Conservation (phyloP, 257 asterid genomes). For the Petunia axillaris region DNA sequence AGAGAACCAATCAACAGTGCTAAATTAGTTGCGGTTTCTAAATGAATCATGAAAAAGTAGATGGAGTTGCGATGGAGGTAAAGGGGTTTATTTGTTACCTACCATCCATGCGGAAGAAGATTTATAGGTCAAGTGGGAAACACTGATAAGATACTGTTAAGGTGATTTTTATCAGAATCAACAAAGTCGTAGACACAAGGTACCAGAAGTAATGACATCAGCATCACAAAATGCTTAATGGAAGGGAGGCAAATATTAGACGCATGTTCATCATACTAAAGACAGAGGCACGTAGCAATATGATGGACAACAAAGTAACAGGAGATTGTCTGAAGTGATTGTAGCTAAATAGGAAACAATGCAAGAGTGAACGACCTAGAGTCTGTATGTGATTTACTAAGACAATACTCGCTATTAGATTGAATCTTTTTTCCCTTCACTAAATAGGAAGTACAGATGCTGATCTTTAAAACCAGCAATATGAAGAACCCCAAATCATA, state of each 20-base stretch:
- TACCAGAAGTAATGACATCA: background rate
- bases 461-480: constrained; percentile 4
- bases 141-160: background rate
- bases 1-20: background rate
- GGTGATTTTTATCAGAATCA: background rate
- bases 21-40: background rate
- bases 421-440: background rate
- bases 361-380: background rate
- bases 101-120: background rate
- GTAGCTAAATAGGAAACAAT: too few relatives aligned
- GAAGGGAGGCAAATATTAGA: background rate
- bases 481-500: constrained; percentile 13
- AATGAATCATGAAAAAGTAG: background rate
- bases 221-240: background rate
- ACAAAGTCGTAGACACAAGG: background rate
- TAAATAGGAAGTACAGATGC: background rate
- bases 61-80: background rate
- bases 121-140: background rate
- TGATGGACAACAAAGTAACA: background rate
- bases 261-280: background rate
- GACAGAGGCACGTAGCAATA: background rate
- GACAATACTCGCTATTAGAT: background rate
- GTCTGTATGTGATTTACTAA: background rate
- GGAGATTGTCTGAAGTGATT: background rate
- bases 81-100: background rate